A percentile compares a stretch with the other conserved stretches of the same genome.
Evolutionary conservation across 169 alveolate species (phyloP).

Genomic region (Plasmodium gaboni): DNA sequence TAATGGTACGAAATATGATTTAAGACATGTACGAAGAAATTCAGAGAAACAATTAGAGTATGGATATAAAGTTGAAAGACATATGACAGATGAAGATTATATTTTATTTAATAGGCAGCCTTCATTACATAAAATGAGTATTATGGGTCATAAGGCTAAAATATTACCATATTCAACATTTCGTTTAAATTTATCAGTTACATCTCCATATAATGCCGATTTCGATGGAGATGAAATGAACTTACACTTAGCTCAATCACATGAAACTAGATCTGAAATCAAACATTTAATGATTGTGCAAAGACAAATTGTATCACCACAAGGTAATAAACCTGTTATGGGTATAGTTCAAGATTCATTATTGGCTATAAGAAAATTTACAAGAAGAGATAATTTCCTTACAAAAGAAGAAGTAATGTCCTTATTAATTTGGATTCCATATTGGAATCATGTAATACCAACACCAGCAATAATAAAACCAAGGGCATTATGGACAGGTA

Average conservation of each 20-base stretch:
- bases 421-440: constrained; percentile 96
- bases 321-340: constrained; percentile 99
- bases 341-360: constrained; percentile 99
- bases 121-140: constrained; percentile 99
- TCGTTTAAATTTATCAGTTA: constrained; percentile 98
- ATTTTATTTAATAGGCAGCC: constrained; percentile 99
- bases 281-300: constrained; percentile 99
- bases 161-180: constrained; percentile 99
- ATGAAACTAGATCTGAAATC: constrained; percentile 98
- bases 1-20: constrained; percentile 94
- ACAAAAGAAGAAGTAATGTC: constrained; percentile 95
- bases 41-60: constrained; percentile 93
- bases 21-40: constrained; percentile 88
- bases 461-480: constrained; percentile 98
- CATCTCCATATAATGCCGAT: constrained; percentile 99
- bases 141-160: constrained; percentile 99
- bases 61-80: constrained; percentile 99
- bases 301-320: constrained; percentile 99
- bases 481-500: constrained; percentile 99
- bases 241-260: constrained; percentile 98
- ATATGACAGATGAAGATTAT: constrained; percentile 98
- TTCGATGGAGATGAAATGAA: constrained; percentile 99
- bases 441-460: constrained; percentile 98
- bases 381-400: constrained; percentile 97
- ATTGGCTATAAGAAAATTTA: constrained; percentile 95